Evolutionary conservation across 148 eudicot genomes (phyloP).

Genomic region (Selenicereus undatus): DNA sequence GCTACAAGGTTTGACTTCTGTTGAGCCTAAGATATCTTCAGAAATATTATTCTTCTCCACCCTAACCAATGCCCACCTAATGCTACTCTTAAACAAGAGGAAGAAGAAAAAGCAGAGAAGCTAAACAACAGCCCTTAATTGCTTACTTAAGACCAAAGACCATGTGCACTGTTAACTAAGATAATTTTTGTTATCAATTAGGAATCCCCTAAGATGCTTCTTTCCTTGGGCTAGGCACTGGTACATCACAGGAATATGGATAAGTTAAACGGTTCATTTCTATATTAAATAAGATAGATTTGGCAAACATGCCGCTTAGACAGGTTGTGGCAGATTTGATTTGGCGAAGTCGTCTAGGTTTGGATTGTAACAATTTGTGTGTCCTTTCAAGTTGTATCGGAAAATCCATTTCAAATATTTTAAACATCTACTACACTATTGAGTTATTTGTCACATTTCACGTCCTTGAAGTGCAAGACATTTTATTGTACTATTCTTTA

Average conservation of each 20-base stretch:
- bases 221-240: slow-evolving; percentile 10
- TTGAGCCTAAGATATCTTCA: slow-evolving; percentile 24
- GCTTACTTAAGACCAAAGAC: slow-evolving; percentile 21
- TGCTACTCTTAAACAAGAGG: slow-evolving; percentile 32
- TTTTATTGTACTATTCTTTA: too few species aligned
- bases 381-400: too few species aligned
- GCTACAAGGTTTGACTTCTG: slow-evolving; percentile 20
- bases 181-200: slow-evolving; percentile 13
- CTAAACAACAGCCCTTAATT: slow-evolving; percentile 36
- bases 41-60: slow-evolving; percentile 30
- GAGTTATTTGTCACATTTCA: too few species aligned
- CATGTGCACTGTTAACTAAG: slow-evolving; percentile 36
- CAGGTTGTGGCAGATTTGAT: too few species aligned
- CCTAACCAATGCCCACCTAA: slow-evolving; percentile 69
- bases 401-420: too few species aligned
- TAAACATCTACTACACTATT: too few species aligned
- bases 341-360: too few species aligned
- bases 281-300: background rate
- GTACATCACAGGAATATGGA: background rate
- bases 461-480: too few species aligned
- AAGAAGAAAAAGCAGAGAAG: slow-evolving; percentile 43
- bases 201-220: slow-evolving; percentile 14
- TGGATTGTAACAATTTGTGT: too few species aligned
- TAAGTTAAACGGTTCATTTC: background rate
- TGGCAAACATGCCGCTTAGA: background rate